These are phyloP conservation scores for Clausena lansium DNA, from an alignment of 345 rosid species.

Conservation along the genomic window DNA sequence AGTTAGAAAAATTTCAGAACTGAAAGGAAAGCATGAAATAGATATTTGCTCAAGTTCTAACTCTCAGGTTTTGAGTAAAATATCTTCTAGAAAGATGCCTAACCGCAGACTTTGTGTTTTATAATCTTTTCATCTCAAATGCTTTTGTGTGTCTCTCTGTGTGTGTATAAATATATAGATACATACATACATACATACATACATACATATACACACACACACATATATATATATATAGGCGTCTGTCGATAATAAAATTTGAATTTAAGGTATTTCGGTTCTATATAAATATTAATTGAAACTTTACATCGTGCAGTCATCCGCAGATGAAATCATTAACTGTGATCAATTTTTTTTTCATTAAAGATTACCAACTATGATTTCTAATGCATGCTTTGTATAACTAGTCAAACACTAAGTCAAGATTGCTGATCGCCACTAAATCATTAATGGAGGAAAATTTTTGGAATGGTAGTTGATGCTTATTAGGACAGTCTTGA, in stretches of 20 bases:
- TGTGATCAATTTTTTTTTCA: too few relatives aligned
- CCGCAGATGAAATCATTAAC: neutral
- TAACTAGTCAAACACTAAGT: neutral
- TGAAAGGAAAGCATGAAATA: neutral
- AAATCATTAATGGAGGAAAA: neutral
- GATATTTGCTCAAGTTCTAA: neutral
- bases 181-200: too few relatives aligned
- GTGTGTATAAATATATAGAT: too few relatives aligned
- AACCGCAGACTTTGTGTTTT: neutral
- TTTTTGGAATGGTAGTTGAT: neutral
- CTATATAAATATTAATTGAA: too few relatives aligned
- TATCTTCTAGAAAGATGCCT: neutral
- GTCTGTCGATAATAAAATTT: neutral
- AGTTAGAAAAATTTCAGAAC: too few relatives aligned
- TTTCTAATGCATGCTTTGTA: neutral
- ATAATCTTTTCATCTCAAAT: neutral
- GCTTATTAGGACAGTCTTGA: slow-evolving; percentile 4
- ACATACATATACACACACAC: too few relatives aligned
- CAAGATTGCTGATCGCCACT: neutral
- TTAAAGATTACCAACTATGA: too few relatives aligned
- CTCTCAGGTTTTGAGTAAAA: neutral
- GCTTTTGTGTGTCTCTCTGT: too few relatives aligned
- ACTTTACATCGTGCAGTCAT: neutral
- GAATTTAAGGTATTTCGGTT: neutral
- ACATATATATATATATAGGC: too few relatives aligned